Evolutionary conservation across 805 yeast genomes (phyloP), one percentile per base, ranked within the genome.

Genomic region (Yamadazyma sp.): DNA sequence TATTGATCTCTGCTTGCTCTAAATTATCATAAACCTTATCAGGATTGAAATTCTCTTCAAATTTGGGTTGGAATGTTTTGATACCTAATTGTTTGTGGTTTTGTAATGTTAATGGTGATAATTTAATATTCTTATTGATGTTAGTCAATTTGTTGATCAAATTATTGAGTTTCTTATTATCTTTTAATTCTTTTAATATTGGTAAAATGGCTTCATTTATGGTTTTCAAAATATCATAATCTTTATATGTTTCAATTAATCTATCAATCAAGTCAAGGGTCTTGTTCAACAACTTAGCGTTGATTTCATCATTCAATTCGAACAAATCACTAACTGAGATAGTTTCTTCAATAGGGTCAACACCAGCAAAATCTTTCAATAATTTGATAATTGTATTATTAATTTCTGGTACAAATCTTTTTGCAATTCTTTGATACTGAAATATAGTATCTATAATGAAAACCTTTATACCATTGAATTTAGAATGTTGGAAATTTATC

Each of bases 41-140:
- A 38, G 96, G 96, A 65, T 89, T 91, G 76, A 82, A 93, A 69
- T 88, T 87, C 53, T 87, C 98, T 63, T 91, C 97, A 57, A 83
- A 93, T 62, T 85, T 81, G 45, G 99, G 99, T 23, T 88, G 83
- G 51, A 75, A 75, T 2, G 95, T 75, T 26, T 88, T 81, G 52
- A 93, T 84, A 3, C 96, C 84, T 37, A 93, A 55, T 16, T 95
- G 87, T 52, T 76, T 78, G 65, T 89, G 97, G 6, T 76, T 65
- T 63, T 93, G 99, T 43, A 93, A 70, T 11, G 78, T 67, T 49
- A 93, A 73, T 38, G 97, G 96, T 39, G 56, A 65, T 29, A 65
- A 49, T 30, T 55, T 52, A 15, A 27, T 41, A 43, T 70, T 65
- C 13, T 35, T 39, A 5, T 75, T 60, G 44, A 81, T 68, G 38